Base-by-base conservation (phyloP, 1,284 basidiomycete species). In the Moesziomyces sp. region DNA sequence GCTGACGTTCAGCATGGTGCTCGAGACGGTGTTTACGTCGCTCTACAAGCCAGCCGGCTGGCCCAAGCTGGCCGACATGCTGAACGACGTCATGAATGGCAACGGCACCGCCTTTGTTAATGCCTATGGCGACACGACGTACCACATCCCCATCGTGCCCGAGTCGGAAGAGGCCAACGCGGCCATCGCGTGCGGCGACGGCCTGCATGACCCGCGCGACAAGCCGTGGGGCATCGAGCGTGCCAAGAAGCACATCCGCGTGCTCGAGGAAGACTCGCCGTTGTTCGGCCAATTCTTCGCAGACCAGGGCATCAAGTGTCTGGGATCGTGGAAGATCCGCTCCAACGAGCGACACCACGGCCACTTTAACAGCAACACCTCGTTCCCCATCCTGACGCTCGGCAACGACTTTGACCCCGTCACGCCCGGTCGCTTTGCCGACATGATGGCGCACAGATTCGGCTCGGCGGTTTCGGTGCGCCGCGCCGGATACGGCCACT, bases 391-490 rank as follows among this genome's bases (percentile, higher is more conserved):
- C 24, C 70, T 78, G 26, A 52, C 46, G 18, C 65, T 75, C n/a
- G 70, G 74, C 42, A 78, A 78, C 57, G 69, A 76, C 42, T 76
- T 57, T 40, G 76, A 78, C 38, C 76, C 76, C n/a, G 76, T 76
- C 35, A 78, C 76, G 11, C 74, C 76, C 10, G 59, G 57, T 26
- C 48, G 57, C 19, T 66, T 61, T 34, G 76, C 76, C 30, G 63
- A 70, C 18, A 58, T 51, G 58, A 76, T 76, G 70, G 74, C 74
- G 1, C 26, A 56, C 61, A 50, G 21, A 16, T 78, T 78, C 28
- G 56, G 50, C 45, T 61, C 58, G 14, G 68, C 70, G 24, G 66
- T 68, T 2, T 65, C 64, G 50, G 64, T 78, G 35, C 65, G 55
- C 10, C 52, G 70, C 19, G 52, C 55, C 10, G 74, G 70, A 13